These are phyloP conservation scores for Stevia rebaudiana DNA, from an alignment of 140 eudicot species.

Conservation along the genomic window DNA sequence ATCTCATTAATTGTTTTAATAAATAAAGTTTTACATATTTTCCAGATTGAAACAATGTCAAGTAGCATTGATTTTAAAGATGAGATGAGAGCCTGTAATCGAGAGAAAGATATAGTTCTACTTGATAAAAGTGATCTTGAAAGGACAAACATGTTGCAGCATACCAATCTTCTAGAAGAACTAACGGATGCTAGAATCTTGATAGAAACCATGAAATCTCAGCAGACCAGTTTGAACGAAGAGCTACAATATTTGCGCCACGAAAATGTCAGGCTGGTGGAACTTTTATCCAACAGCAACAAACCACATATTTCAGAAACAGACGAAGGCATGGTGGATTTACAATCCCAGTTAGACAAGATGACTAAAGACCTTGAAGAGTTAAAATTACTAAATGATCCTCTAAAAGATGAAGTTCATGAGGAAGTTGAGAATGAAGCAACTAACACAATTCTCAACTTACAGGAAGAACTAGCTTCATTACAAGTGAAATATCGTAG, in stretches of 20 bases:
- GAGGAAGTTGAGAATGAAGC: constrained; percentile 68
- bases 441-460: constrained; percentile 50
- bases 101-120: constrained; percentile 26
- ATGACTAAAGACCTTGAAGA: constrained; percentile 56
- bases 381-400: constrained; percentile 37
- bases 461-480: constrained; percentile 68
- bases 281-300: constrained; percentile 34
- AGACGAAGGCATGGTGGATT: constrained; percentile 24
- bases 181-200: constrained; percentile 44
- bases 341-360: constrained; percentile 54
- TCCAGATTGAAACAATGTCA: constrained; percentile 36
- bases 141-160: constrained; percentile 23
- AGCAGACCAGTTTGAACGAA: constrained; percentile 44
- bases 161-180: constrained; percentile 31
- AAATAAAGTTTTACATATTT: neutral
- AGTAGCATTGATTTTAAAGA: constrained; percentile 31
- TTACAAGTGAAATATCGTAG: constrained; percentile 57
- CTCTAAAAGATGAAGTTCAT: constrained; percentile 38
- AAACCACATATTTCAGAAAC: constrained; percentile 23
- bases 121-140: constrained; percentile 23
- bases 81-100: constrained; percentile 25
- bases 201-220: constrained; percentile 53
- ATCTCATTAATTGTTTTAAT: neutral
- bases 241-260: constrained; percentile 43
- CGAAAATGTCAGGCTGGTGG: constrained; percentile 43